These are phyloP conservation scores for Cylindrotheca fusiformis DNA, from an alignment of 108 stramenopile genomes.

Conservation along the genomic window DNA sequence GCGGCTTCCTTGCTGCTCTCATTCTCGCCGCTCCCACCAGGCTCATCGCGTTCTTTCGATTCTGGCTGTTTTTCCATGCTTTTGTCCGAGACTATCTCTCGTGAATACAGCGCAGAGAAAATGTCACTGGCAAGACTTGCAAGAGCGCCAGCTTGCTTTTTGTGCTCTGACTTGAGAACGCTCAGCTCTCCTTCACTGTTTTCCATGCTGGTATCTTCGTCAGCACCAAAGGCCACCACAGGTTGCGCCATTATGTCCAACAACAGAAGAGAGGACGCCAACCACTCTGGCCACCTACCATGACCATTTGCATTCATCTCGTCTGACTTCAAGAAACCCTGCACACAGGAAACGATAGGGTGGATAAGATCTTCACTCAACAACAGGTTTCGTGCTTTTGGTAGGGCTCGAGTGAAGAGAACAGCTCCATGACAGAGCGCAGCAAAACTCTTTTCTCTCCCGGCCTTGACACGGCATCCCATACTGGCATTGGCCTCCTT, in stretches of 20 bases:
- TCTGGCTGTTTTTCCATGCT: slow-evolving; percentile 7
- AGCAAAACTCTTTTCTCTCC: slow-evolving; percentile 25
- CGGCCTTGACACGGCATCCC: slow-evolving; percentile 9
- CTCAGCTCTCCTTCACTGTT: slow-evolving; percentile 36
- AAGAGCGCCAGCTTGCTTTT: slow-evolving; percentile 36
- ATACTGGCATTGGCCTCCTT: slow-evolving; percentile 1
- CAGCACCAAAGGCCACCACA: slow-evolving; percentile 35
- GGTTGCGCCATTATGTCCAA: slow-evolving; percentile 84
- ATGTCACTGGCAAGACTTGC: slow-evolving; percentile 38
- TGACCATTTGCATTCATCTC: background rate
- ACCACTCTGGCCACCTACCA: slow-evolving; percentile 72
- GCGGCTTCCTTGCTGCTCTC: slow-evolving; percentile 6
- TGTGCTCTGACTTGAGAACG: slow-evolving; percentile 53
- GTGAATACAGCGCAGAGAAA: slow-evolving; percentile 32
- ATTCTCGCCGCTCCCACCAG: slow-evolving; percentile 9
- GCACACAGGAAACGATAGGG: slow-evolving; percentile 45
- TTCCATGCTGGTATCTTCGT: slow-evolving; percentile 33
- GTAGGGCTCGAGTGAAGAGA: slow-evolving; percentile 64
- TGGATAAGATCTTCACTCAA: slow-evolving; percentile 55
- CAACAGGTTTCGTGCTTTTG: slow-evolving; percentile 49
- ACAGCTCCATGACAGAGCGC: slow-evolving; percentile 66
- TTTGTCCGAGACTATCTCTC: slow-evolving; percentile 9
- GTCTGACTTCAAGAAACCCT: slow-evolving; percentile 29
- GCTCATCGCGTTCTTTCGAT: slow-evolving; percentile 22
- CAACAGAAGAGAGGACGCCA: slow-evolving; percentile 56